Percentiles rank a stretch among this genome's conserved stretches.
Evolutionary conservation across 2,329 filamentous ascomycete species (phyloP).

Genomic region (Xylariaceae sp.): DNA sequence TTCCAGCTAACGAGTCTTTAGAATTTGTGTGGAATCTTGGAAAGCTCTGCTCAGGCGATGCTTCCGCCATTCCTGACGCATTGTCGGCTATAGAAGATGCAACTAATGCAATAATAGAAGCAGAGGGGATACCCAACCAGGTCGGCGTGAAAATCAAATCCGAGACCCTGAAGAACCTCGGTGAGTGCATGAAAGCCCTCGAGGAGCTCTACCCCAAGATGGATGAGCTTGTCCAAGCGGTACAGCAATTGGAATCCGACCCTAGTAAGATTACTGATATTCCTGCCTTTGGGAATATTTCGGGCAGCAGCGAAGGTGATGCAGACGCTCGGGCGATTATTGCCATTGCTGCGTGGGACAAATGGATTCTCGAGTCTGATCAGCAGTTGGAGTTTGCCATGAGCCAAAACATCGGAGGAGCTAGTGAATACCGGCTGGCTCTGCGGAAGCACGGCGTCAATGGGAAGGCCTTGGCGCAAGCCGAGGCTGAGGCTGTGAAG

Average conservation of each 20-base stretch:
- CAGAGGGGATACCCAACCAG: background rate
- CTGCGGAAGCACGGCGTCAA: background rate
- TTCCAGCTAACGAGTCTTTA: too few species aligned
- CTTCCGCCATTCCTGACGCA: too few species aligned
- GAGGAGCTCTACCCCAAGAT: background rate
- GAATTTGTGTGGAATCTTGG: too few species aligned
- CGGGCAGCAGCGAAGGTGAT: background rate
- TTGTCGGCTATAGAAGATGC: background rate
- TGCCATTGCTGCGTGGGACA: background rate
- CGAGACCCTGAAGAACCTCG: background rate
- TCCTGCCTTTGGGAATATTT: background rate
- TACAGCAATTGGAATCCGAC: background rate
- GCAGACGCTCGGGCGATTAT: background rate
- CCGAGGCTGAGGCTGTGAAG: background rate
- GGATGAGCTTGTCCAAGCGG: background rate
- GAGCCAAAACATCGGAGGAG: background rate
- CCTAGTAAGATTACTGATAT: background rate
- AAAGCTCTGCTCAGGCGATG: too few species aligned
- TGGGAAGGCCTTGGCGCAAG: background rate
- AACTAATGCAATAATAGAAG: background rate
- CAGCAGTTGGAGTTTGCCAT: background rate
- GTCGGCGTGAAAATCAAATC: background rate
- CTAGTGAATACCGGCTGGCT: background rate
- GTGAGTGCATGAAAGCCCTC: background rate
- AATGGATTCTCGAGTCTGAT: background rate